phyloP scores from a whole-genome alignment of 257 asterid genomes.

The Haberlea rhodopensis region DNA sequence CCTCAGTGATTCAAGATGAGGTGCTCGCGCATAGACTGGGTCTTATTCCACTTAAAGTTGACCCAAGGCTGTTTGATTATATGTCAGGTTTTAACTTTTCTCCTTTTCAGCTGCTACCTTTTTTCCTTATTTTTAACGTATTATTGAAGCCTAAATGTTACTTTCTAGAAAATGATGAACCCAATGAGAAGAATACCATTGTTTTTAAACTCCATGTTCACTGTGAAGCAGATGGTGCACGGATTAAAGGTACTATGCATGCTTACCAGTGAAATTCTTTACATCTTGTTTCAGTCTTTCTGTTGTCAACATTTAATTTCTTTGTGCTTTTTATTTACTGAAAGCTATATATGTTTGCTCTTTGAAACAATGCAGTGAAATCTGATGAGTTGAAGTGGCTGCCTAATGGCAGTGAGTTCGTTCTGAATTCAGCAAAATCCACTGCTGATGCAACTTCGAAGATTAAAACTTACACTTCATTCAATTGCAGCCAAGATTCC shows the following conservation, averaged over 20 bases:
- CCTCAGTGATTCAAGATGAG: conserved; percentile 94
- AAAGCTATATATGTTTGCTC: conserved; percentile 16
- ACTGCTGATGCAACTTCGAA: conserved; percentile 42
- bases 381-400: conserved; percentile 76
- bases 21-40: conserved; percentile 94
- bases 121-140: conserved; percentile 18
- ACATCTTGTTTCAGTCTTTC: conserved; percentile 9
- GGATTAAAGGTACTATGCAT: conserved; percentile 50
- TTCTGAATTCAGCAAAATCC: conserved; percentile 36
- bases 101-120: conserved; percentile 10
- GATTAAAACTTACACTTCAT: conserved; percentile 69
- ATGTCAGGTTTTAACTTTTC: conserved; percentile 61
- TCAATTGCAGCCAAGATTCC: conserved; percentile 68
- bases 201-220: conserved; percentile 75
- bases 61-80: conserved; percentile 75
- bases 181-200: conserved; percentile 80
- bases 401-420: conserved; percentile 78
- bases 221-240: conserved; percentile 51
- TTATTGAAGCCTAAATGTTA: conserved; percentile 30
- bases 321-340: conserved; percentile 8
- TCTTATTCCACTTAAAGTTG: conserved; percentile 80
- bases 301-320: conserved; percentile 3
- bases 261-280: not conserved
- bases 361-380: conserved; percentile 44
- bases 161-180: conserved; percentile 68